Percentiles rank a stretch among this genome's conserved stretches.
phyloP scores from a whole-genome alignment of 805 yeast species.

The Ogataea nonfermentans region DNA sequence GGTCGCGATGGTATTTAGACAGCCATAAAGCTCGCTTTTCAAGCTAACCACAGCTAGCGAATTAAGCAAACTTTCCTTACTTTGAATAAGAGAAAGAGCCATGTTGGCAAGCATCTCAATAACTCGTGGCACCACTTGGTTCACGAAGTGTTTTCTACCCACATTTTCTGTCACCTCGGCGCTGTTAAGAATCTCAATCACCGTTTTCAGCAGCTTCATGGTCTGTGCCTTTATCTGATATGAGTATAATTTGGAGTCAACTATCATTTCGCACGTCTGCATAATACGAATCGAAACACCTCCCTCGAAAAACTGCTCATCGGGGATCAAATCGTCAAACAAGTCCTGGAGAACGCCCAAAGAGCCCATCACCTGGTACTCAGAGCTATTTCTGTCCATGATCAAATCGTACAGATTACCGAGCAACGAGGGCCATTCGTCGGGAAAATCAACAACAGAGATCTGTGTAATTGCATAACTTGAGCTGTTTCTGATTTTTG shows the following conservation, averaged over 20 bases:
- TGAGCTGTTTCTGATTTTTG: slow-evolving; percentile 63
- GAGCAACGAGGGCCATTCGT: slow-evolving; percentile 85
- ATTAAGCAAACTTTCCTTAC: slow-evolving; percentile 1
- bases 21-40: slow-evolving; percentile 30
- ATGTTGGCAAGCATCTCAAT: slow-evolving; percentile 26
- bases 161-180: slow-evolving; percentile 44
- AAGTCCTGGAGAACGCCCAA: slow-evolving; percentile 67
- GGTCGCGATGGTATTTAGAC: slow-evolving; percentile 27
- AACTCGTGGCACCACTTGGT: slow-evolving; percentile 28
- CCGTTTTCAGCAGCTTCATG: slow-evolving; percentile 50
- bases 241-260: slow-evolving; percentile 26
- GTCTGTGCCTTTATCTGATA: slow-evolving; percentile 46
- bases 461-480: slow-evolving; percentile 80
- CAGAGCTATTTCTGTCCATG: slow-evolving; percentile 31
- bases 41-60: slow-evolving; percentile 25
- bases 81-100: slow-evolving; percentile 6
- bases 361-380: slow-evolving; percentile 48
- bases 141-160: slow-evolving; percentile 37
- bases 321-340: slow-evolving; percentile 82
- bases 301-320: slow-evolving; percentile 79
- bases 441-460: slow-evolving; percentile 89
- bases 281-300: slow-evolving; percentile 61
- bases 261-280: slow-evolving; percentile 45
- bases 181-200: slow-evolving; percentile 51
- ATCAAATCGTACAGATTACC: slow-evolving; percentile 41